Conservation (phyloP, 2,329 filamentous ascomycete genomes). For the Raffaelea albimanens region DNA sequence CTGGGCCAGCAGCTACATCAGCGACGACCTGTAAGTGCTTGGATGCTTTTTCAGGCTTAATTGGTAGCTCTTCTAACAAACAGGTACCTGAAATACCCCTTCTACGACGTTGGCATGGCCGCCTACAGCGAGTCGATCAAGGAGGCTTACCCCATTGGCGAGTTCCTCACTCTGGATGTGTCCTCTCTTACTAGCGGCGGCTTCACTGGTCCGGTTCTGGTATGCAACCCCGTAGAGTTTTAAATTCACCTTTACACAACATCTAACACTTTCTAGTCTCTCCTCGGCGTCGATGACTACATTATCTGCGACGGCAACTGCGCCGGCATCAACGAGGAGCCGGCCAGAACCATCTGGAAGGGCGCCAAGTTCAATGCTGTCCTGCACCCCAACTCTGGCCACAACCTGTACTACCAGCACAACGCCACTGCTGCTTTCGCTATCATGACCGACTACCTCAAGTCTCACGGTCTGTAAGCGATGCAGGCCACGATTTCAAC, state of each 20-base stretch:
- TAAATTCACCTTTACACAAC: no score
- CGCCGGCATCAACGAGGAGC: not conserved
- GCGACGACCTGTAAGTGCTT: no score
- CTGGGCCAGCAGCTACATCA: constrained; percentile 14
- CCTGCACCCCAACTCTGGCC: not conserved
- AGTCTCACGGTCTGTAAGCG: not conserved
- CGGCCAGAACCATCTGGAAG: not conserved
- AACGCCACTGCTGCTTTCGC: not conserved
- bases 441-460: not conserved
- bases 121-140: not conserved
- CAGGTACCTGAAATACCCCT: constrained; percentile 2
- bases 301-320: constrained; percentile 2
- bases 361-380: not conserved
- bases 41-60: no score
- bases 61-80: no score
- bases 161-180: not conserved
- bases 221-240: no score
- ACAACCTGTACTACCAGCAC: constrained; percentile 1
- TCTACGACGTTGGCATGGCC: not conserved
- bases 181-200: not conserved
- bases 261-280: not conserved
- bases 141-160: constrained; percentile 2
- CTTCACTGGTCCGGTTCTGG: not conserved
- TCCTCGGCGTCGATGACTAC: not conserved
- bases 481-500: not conserved